Evolutionary conservation across 2,329 filamentous ascomycete genomes (phyloP).

Genomic region (Cladophialophora bantiana): DNA sequence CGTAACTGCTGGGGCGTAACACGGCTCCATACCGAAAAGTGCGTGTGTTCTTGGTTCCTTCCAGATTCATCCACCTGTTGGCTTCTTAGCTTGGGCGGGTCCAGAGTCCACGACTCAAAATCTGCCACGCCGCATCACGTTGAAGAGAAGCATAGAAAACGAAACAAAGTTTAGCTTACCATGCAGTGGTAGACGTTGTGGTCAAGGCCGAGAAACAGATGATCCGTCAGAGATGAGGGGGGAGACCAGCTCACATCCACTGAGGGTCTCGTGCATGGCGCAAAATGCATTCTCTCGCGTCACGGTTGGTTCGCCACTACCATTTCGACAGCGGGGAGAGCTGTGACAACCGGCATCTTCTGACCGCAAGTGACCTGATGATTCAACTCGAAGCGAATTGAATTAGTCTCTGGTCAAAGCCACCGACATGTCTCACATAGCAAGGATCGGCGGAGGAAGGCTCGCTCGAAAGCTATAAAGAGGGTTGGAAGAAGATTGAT

Average conservation of each 20-base stretch:
- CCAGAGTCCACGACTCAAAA: conserved; percentile 27
- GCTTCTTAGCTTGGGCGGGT: conserved; percentile 21
- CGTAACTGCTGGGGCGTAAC: conserved; percentile 17
- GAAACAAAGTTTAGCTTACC: conserved; percentile 16
- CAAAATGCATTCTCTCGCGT: conserved; percentile 7
- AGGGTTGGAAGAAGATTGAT: conserved; percentile 1
- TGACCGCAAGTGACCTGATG: conserved; percentile 19
- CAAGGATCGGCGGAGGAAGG: conserved; percentile 20
- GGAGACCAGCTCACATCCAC: conserved; percentile 17
- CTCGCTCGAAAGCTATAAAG: neutral
- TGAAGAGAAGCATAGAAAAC: conserved; percentile 5
- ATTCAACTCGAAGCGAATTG: conserved; percentile 15
- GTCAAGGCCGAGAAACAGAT: conserved; percentile 6
- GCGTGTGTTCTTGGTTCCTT: conserved; percentile 11
- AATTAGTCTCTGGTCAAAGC: conserved; percentile 18
- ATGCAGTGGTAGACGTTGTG: conserved; percentile 11
- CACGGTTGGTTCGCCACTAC: conserved; percentile 22
- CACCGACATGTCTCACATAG: conserved; percentile 26
- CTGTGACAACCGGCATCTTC: conserved; percentile 11
- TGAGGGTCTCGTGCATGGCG: conserved; percentile 25
- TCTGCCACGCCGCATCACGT: conserved; percentile 24
- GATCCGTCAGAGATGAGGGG: conserved; percentile 15
- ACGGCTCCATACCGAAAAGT: conserved; percentile 20
- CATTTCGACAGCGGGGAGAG: conserved; percentile 16
- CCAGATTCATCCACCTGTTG: conserved; percentile 17